These are phyloP conservation scores for Chlorella sorokiniana DNA, from an alignment of 139 green algal species.

Conservation along the genomic window DNA sequence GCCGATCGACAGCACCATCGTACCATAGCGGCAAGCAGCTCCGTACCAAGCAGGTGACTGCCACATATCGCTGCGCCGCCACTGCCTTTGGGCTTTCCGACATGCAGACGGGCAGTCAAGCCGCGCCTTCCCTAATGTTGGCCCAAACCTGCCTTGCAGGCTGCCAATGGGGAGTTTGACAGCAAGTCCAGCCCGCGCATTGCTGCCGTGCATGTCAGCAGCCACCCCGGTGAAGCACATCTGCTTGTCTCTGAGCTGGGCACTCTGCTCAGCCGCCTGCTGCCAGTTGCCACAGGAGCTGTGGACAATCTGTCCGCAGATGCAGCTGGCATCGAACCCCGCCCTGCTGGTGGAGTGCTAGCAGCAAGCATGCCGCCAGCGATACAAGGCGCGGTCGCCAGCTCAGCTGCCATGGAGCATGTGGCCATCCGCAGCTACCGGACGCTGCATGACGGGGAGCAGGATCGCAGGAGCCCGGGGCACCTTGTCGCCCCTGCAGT, in stretches of 20 bases:
- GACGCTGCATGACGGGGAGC: neutral
- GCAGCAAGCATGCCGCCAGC: neutral
- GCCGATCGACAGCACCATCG: neutral
- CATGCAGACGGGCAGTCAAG: too few relatives aligned
- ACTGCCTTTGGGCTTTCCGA: neutral
- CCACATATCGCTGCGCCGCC: neutral
- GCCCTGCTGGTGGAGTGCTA: too few relatives aligned
- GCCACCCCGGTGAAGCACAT: neutral
- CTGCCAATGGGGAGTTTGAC: neutral
- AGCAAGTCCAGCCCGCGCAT: constrained; percentile 10
- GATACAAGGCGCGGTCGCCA: neutral
- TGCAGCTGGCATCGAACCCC: neutral
- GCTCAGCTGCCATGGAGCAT: neutral
- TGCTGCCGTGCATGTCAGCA: neutral
- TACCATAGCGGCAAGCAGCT: neutral
- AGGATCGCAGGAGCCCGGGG: constrained; percentile 1
- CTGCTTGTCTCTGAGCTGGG: neutral
- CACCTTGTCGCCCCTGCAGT: constrained; percentile 4
- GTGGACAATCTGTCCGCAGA: neutral
- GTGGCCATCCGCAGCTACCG: neutral
- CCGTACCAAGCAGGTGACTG: neutral
- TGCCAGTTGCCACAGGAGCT: neutral
- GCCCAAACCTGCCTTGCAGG: neutral
- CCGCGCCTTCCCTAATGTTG: neutral
- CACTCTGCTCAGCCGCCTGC: neutral